phyloP scores from a whole-genome alignment of 257 asterid species.

The Cordia subcordata region DNA sequence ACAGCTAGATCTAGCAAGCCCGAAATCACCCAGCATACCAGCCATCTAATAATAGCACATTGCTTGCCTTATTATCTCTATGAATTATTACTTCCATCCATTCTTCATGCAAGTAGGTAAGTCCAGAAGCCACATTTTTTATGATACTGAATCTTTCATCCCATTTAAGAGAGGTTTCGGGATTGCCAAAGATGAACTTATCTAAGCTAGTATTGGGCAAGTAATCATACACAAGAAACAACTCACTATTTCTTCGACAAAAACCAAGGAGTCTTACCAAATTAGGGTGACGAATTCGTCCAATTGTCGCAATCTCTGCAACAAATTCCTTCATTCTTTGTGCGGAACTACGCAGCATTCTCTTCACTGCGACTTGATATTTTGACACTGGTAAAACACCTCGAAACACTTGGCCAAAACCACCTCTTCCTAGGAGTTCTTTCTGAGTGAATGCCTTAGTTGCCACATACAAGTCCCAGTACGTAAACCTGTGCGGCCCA shows the following conservation, averaged over 20 bases:
- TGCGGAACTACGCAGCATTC: conserved; percentile 13
- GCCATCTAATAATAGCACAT: conserved; percentile 19
- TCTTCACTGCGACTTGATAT: conserved; percentile 18
- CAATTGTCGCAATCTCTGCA: conserved; percentile 19
- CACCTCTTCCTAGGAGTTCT: conserved; percentile 12
- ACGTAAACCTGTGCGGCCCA: conserved; percentile 21
- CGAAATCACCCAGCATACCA: conserved; percentile 23
- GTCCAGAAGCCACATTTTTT: conserved; percentile 27
- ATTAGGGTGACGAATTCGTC: conserved; percentile 19
- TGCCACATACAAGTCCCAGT: conserved; percentile 20
- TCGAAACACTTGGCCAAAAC: conserved; percentile 20
- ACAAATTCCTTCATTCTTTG: conserved; percentile 24
- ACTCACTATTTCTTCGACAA: conserved; percentile 18
- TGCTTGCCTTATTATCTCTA: conserved; percentile 24
- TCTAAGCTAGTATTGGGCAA: conserved; percentile 26
- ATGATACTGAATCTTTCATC: conserved; percentile 14
- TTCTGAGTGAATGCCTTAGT: conserved; percentile 17
- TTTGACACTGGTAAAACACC: background rate
- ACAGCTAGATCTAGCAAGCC: conserved; percentile 16
- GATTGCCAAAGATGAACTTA: conserved; percentile 4
- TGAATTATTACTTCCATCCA: conserved; percentile 21
- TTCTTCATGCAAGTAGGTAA: conserved; percentile 20
- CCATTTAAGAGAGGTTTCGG: conserved; percentile 6
- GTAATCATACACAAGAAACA: conserved; percentile 21
- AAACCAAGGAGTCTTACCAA: conserved; percentile 22